Evolutionary conservation across 2,329 filamentous ascomycete species (phyloP), one percentile per base, ranked within the genome.

Genomic region (Whalleya microplaca): DNA sequence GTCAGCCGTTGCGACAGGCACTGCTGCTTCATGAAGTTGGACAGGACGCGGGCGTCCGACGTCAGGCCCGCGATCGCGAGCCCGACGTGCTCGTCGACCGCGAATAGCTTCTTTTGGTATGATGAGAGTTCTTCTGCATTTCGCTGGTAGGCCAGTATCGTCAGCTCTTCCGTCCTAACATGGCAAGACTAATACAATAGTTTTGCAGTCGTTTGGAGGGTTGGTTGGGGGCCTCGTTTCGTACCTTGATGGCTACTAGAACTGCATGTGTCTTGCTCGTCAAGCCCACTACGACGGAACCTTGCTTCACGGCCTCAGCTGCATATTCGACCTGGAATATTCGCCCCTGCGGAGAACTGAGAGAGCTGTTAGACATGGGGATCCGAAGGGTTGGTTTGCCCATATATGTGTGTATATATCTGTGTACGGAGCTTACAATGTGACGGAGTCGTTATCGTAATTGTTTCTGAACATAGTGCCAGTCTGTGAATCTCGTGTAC

Each of bases 1-100:
- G 92, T 96, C 69, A 99, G 88, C 75, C 94, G 92, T 70, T 95
- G 94, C 71, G 91, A 90, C 71, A 99, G 91, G 63, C 92, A 96
- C 80, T 98, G 95, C 80, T 96, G 92, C 83, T 97, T 98, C 94
- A 99, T 98, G 83, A 97, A 99, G 86, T 99, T 99, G 83, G 93
- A 97, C 69, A 99, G 92, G 69, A 99, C 95, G 72, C 95, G 95
- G 73, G 94, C 95, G 77, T 99, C 95, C 56, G 94, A 97, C 66
- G 95, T 95, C 61, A 99, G 91, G 69, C 95, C 95, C 66, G 95
- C 95, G 70, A 99, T 96, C 70, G 94, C 92, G 71, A 99, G 88
- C 66, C 93, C 95, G 69, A 95, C 89, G 78, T 99, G 95, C 70
- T 94, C 91, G 77, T 99, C 95, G 78, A 99, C 89, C 69, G 89